These are phyloP conservation scores for Alternaria consortialis DNA, from an alignment of 2,329 filamentous ascomycete genomes.

Conservation along the genomic window DNA sequence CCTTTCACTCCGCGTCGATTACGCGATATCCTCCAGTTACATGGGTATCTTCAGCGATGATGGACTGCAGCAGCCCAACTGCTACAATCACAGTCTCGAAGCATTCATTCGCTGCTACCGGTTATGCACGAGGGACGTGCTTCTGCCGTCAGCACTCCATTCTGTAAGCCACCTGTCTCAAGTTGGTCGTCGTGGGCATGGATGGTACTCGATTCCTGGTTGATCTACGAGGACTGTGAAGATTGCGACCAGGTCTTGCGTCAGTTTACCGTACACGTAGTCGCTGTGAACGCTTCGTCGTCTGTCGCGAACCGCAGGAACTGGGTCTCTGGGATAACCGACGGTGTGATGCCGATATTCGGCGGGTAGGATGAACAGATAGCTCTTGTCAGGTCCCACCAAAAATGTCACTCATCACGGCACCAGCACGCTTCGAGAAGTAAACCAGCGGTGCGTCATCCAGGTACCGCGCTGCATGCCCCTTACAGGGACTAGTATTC, in stretches of 20 bases:
- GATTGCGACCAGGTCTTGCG: neutral
- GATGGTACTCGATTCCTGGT: conserved; percentile 3
- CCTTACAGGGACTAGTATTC: conserved; percentile 42
- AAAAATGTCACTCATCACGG: conserved; percentile 24
- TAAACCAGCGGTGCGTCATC: conserved; percentile 38
- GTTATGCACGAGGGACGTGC: conserved; percentile 17
- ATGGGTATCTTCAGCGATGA: conserved; percentile 17
- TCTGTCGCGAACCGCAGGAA: neutral
- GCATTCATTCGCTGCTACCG: conserved; percentile 11
- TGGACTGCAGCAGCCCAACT: conserved; percentile 12
- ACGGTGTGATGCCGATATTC: conserved; percentile 16
- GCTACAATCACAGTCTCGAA: neutral
- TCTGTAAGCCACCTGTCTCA: conserved; percentile 22
- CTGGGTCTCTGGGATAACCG: conserved; percentile 3
- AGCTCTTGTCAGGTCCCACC: conserved; percentile 16
- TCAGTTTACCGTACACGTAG: neutral
- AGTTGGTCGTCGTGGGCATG: conserved; percentile 5
- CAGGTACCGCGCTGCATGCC: conserved; percentile 43
- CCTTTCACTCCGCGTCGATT: conserved; percentile 6
- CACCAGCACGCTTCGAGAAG: conserved; percentile 24
- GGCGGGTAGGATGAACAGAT: conserved; percentile 10
- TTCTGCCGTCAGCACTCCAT: conserved; percentile 27
- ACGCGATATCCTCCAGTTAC: conserved; percentile 12
- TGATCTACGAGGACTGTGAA: neutral
- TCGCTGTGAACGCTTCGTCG: neutral